These are phyloP conservation scores for Tulasnella sp. DNA, from an alignment of 768 basidiomycete species.

Conservation along the genomic window DNA sequence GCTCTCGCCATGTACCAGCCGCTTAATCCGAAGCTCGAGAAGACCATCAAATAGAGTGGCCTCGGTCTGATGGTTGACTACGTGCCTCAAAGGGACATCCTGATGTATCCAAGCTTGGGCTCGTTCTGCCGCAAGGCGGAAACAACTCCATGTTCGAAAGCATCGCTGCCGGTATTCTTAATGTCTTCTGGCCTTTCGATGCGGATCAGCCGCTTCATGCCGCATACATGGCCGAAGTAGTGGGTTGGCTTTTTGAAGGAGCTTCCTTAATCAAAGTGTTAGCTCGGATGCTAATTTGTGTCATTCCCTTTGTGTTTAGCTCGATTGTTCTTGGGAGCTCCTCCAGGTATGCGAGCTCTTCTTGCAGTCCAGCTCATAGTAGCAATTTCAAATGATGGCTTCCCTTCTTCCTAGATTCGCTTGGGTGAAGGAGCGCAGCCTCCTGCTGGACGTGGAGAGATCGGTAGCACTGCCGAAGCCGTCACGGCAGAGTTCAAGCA, in stretches of 20 bases:
- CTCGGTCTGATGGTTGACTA: slow-evolving; percentile 1
- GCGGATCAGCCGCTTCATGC: slow-evolving; percentile 4
- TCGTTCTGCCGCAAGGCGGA: background rate
- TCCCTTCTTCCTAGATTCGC: background rate
- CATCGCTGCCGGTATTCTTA: background rate
- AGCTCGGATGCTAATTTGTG: too few relatives aligned
- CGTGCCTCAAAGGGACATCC: background rate
- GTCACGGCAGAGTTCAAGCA: background rate
- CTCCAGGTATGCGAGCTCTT: background rate
- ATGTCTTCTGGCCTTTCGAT: too few relatives aligned
- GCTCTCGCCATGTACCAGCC: background rate
- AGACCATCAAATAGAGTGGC: background rate
- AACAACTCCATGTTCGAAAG: too few relatives aligned
- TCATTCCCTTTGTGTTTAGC: background rate
- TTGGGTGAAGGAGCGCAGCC: background rate
- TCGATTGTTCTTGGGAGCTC: background rate
- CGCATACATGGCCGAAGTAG: slow-evolving; percentile 4
- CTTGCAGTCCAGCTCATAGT: too few relatives aligned
- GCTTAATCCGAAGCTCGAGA: background rate
- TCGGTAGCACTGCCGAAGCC: background rate
- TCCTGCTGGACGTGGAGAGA: background rate
- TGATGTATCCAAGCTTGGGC: background rate
- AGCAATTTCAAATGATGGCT: too few relatives aligned
- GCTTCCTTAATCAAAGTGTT: too few relatives aligned
- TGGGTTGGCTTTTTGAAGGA: too few relatives aligned